Conservation (phyloP, 2,329 filamentous ascomycete genomes). For the Cladobotryum mycophilum region DNA sequence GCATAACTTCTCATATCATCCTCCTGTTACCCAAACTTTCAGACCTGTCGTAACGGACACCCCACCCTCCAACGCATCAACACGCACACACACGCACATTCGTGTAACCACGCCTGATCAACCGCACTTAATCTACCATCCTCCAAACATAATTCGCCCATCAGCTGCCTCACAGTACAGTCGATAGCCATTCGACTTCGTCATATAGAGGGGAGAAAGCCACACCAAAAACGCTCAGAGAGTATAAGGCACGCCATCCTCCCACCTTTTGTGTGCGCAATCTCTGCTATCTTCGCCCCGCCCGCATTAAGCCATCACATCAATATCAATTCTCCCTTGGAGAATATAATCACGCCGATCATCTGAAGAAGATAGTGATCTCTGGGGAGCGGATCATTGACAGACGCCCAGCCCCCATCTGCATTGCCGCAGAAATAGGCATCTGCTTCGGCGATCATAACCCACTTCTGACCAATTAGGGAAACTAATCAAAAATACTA, state of each 20-base stretch:
- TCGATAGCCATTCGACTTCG: too few species aligned
- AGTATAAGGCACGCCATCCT: too few species aligned
- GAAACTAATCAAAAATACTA: neutral
- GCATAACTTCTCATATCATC: constrained; percentile 21
- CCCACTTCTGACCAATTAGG: neutral
- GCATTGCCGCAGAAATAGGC: neutral
- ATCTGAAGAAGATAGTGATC: neutral
- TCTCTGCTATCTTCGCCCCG: neutral
- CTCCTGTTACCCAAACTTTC: constrained; percentile 6
- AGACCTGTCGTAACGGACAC: neutral
- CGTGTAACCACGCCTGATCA: constrained; percentile 1
- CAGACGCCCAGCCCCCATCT: constrained; percentile 2
- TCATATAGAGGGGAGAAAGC: too few species aligned
- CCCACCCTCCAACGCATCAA: neutral
- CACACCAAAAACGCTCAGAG: too few species aligned
- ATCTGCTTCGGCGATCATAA: constrained; percentile 3
- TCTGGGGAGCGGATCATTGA: neutral
- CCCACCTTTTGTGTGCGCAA: too few species aligned
- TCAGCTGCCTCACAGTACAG: too few species aligned
- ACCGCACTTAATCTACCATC: neutral
- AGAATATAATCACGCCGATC: neutral
- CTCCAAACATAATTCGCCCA: too few species aligned
- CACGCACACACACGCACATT: neutral
- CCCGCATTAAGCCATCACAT: neutral
- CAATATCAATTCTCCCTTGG: neutral